These are phyloP conservation scores for Papiliotrema laurentii DNA, from an alignment of 1,284 basidiomycete genomes.

Conservation along the genomic window DNA sequence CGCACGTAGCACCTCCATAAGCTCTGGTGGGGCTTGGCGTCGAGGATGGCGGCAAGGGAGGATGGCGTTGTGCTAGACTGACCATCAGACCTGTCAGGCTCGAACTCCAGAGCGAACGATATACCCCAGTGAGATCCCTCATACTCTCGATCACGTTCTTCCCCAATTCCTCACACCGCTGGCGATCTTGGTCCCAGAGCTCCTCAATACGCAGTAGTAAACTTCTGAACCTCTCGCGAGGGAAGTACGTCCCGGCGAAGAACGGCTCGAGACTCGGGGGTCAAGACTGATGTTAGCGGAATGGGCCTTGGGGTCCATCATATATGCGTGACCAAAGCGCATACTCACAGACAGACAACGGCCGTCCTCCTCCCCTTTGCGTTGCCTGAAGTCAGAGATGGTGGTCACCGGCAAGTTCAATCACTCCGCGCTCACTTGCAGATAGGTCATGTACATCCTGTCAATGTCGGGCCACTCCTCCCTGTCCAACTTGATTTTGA, in stretches of 20 bases:
- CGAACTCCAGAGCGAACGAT: constrained; percentile 1
- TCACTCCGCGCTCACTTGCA: constrained; percentile 33
- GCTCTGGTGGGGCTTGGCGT: constrained; percentile 13
- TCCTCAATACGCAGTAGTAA: constrained; percentile 30
- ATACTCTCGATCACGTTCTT: constrained; percentile 28
- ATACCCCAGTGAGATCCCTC: constrained; percentile 16
- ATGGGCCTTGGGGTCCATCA: no score
- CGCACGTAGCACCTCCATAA: constrained; percentile 23
- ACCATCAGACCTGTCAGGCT: no score
- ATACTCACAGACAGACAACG: constrained; percentile 46
- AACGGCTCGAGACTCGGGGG: constrained; percentile 51
- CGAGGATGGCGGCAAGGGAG: not conserved
- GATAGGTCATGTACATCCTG: constrained; percentile 52
- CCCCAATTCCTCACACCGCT: constrained; percentile 23
- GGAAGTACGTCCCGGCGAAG: constrained; percentile 52
- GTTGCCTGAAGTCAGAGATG: constrained; percentile 32
- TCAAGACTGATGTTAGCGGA: constrained; percentile 38
- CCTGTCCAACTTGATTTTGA: constrained; percentile 53
- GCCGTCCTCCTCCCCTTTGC: constrained; percentile 52
- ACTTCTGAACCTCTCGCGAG: constrained; percentile 30
- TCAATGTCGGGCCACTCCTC: constrained; percentile 54
- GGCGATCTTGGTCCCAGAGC: constrained; percentile 34
- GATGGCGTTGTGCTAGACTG: not conserved
- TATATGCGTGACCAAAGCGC: not conserved
- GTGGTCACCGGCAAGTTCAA: not conserved